Evolutionary conservation across 495 filamentous ascomycete species (phyloP).

Genomic region (Penicillium manginii): DNA sequence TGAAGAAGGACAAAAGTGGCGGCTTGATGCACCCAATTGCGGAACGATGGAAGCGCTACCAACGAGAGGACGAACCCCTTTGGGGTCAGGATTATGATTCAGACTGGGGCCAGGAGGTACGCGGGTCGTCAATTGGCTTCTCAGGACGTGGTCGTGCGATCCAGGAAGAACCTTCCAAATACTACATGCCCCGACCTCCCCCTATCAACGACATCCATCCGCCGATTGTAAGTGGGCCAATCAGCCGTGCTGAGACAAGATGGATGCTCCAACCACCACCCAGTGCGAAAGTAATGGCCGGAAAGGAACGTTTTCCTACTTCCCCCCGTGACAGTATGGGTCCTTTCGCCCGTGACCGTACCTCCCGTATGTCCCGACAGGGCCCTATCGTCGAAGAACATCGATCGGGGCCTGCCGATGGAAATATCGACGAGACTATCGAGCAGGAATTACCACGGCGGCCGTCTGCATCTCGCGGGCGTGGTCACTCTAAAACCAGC

Average conservation of each 20-base stretch:
- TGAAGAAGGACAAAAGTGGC: conserved; percentile 37
- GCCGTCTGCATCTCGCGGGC: conserved; percentile 28
- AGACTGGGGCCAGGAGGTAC: conserved; percentile 61
- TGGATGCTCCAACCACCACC: conserved; percentile 95
- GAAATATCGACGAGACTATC: conserved; percentile 10
- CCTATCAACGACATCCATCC: conserved; percentile 87
- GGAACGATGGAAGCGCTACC: conserved; percentile 77
- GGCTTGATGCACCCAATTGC: conserved; percentile 43
- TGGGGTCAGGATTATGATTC: conserved; percentile 59
- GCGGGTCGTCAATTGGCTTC: conserved; percentile 56
- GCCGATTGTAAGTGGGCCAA: conserved; percentile 78
- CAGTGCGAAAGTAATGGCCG: conserved; percentile 81
- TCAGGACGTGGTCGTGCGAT: conserved; percentile 52
- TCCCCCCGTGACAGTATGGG: conserved; percentile 27
- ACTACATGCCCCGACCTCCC: conserved; percentile 70
- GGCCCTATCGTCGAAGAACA: conserved; percentile 1
- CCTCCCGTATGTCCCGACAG: conserved; percentile 15
- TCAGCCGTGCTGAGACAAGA: conserved; percentile 65
- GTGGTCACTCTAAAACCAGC: conserved; percentile 20
- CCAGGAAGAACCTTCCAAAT: conserved; percentile 51
- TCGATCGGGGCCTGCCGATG: conserved; percentile 16
- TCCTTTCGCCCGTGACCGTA: conserved; percentile 17
- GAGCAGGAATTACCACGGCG: conserved; percentile 23
- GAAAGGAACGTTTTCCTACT: conserved; percentile 63
- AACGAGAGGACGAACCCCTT: conserved; percentile 82